Conservation (phyloP, 179 eudicot genomes). For the Beta lomatogona region DNA sequence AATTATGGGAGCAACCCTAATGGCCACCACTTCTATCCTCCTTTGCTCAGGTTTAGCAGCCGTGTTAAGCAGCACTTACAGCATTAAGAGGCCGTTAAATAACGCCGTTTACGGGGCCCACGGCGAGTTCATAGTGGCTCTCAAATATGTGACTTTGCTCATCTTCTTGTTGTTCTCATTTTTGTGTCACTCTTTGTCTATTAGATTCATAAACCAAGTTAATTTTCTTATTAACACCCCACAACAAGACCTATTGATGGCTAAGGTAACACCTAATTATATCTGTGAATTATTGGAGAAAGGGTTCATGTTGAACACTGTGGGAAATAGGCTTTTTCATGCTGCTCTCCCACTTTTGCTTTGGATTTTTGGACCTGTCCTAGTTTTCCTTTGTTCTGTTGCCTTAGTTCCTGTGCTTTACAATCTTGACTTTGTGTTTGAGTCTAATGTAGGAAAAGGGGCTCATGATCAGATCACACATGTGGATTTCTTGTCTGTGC, state of each 20-base stretch:
- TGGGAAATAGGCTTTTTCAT: conserved; percentile 64
- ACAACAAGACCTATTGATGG: conserved; percentile 12
- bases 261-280: conserved; percentile 40
- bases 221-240: conserved; percentile 64
- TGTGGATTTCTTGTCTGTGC: conserved; percentile 18
- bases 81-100: conserved; percentile 59
- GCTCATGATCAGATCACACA: conserved; percentile 18
- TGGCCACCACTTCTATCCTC: conserved; percentile 82
- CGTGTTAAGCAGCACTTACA: conserved; percentile 71
- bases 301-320: conserved; percentile 47
- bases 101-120: conserved; percentile 71
- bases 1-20: conserved; percentile 74
- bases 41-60: conserved; percentile 69
- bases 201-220: conserved; percentile 68
- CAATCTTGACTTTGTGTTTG: conserved; percentile 53
- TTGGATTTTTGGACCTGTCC: conserved; percentile 74
- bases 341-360: conserved; percentile 59
- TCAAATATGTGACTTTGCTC: conserved; percentile 62
- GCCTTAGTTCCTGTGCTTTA: conserved; percentile 61
- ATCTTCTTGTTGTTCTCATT: conserved; percentile 57
- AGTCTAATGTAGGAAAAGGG: conserved; percentile 23
- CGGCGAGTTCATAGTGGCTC: conserved; percentile 69
- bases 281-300: conserved; percentile 54
- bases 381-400: conserved; percentile 56
- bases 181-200: conserved; percentile 60